A percentile compares a stretch with the other conserved stretches of the same genome.
Evolutionary conservation across 2,329 filamentous ascomycete genomes (phyloP).

Genomic region (Diaporthe ampelina): DNA sequence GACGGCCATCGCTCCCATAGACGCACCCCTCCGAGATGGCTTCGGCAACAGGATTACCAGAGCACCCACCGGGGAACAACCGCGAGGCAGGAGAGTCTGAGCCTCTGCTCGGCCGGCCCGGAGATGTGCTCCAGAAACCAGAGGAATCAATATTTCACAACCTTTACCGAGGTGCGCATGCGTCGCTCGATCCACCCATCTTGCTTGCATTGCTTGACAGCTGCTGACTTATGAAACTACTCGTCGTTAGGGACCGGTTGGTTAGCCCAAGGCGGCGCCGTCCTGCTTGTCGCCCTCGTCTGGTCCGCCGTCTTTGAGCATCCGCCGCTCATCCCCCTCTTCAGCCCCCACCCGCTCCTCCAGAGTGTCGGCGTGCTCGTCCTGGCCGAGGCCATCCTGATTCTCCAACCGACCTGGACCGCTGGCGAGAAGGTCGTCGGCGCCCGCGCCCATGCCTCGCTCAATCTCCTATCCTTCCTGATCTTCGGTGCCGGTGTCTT

Average conservation of each 20-base stretch:
- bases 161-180: constrained; percentile 76
- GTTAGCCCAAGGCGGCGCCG: constrained; percentile 82
- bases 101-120: constrained; percentile 78
- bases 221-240: constrained; percentile 22
- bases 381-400: constrained; percentile 82
- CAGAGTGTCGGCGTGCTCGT: constrained; percentile 78
- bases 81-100: constrained; percentile 68
- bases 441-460: constrained; percentile 65
- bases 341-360: constrained; percentile 88
- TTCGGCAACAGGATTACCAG: constrained; percentile 76
- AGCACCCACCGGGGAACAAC: constrained; percentile 58
- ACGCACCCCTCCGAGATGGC: constrained; percentile 64
- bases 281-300: constrained; percentile 81
- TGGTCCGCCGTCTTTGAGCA: constrained; percentile 83
- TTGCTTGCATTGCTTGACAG: constrained; percentile 32
- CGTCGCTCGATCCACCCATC: neutral
- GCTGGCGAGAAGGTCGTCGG: constrained; percentile 75
- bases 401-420: constrained; percentile 90
- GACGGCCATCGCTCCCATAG: neutral
- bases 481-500: constrained; percentile 74
- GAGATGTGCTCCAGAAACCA: constrained; percentile 80
- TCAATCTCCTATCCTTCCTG: constrained; percentile 77
- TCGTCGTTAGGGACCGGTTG: constrained; percentile 78
- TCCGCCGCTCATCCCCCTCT: constrained; percentile 74
- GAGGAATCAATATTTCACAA: constrained; percentile 77